Conservation (phyloP, 495 filamentous ascomycete species). For the Penicillium bialowiezense region DNA sequence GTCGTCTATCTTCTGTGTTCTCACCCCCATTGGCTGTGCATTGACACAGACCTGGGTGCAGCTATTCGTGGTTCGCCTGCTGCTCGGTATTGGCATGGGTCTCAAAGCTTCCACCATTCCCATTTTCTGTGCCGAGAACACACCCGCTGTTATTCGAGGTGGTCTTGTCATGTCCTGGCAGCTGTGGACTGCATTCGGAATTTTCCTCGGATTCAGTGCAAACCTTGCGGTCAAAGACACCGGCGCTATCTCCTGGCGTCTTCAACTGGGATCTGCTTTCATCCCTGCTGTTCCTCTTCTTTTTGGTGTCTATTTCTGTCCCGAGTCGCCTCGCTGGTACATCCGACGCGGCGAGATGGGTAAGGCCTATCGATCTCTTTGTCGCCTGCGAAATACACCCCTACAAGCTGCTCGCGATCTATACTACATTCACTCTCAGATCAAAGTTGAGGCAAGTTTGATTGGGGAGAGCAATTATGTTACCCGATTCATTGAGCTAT, state of each 20-base stretch:
- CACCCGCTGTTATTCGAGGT: constrained; percentile 59
- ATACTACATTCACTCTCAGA: constrained; percentile 63
- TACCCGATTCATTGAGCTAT: constrained; percentile 59
- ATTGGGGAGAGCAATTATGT: constrained; percentile 50
- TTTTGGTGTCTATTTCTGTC: constrained; percentile 61
- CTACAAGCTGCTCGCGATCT: constrained; percentile 65
- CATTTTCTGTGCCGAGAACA: constrained; percentile 61
- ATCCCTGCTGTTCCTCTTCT: constrained; percentile 67
- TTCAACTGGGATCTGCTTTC: constrained; percentile 65
- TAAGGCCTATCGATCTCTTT: constrained; percentile 58
- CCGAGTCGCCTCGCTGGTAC: constrained; percentile 69
- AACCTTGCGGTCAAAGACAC: constrained; percentile 58
- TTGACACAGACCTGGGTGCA: constrained; percentile 57
- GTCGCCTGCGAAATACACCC: constrained; percentile 56
- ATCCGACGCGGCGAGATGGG: constrained; percentile 56
- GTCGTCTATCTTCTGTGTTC: constrained; percentile 57
- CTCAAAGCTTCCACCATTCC: constrained; percentile 59
- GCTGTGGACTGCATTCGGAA: constrained; percentile 54
- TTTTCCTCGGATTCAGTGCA: constrained; percentile 58
- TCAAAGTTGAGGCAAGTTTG: constrained; percentile 50
- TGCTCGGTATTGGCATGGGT: constrained; percentile 68
- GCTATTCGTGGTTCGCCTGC: constrained; percentile 54
- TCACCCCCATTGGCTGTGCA: constrained; percentile 56
- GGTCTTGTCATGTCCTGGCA: constrained; percentile 66
- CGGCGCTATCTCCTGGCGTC: constrained; percentile 57